Base-by-base conservation (phyloP, 2,329 filamentous ascomycete genomes). In the Fonsecaea pedrosoi region DNA sequence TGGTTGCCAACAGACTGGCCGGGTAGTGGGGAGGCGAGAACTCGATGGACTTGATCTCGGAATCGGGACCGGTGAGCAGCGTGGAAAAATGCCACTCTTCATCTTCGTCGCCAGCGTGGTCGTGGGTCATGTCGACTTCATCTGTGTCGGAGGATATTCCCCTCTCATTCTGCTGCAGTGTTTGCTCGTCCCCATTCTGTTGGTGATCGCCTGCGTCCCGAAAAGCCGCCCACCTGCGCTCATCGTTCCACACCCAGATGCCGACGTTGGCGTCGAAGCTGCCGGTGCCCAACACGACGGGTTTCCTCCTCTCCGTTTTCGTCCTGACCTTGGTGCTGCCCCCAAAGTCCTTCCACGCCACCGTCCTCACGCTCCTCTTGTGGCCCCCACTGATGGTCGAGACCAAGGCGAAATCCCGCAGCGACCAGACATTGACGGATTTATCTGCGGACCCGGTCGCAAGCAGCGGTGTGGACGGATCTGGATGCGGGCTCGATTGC, bases 251-350 rank as follows among this genome's bases (percentile, higher is more conserved):
- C 21, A 71, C 89, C 94, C 89, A 96, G 73, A 91, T 86, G 9
- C 93, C 95, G 1, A 94, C 94, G 1, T 92, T 96, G 15, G 92
- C 90, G 78, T 99, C 95, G 77, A 99, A 99, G 77, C 91, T 95
- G 3, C 92, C 95, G 0, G 94, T 97, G 4, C 94, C 94, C 15
- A 98, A 86, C 54, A 94, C 92, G 64, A 71, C 69, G 4, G 67
- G 68, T 91, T 89, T 76, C 89, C 87, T 21, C 83, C 85, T 15
- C 89, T 87, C n/a, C 83, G 85, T 13, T 84, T 81, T 53, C 42
- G 37, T 64, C 13, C 55, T 25, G 13, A 18, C 45, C 35, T 59
- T 65, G 32, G 53, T 67, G 62, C n/a, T 25, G 74, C 72, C 58
- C 53, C 69, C 72, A 45, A 69, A 69, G 54, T 71, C 67, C 54